These are phyloP conservation scores for Aureobasidium namibiae DNA, from an alignment of 2,329 filamentous ascomycete species.

Conservation along the genomic window DNA sequence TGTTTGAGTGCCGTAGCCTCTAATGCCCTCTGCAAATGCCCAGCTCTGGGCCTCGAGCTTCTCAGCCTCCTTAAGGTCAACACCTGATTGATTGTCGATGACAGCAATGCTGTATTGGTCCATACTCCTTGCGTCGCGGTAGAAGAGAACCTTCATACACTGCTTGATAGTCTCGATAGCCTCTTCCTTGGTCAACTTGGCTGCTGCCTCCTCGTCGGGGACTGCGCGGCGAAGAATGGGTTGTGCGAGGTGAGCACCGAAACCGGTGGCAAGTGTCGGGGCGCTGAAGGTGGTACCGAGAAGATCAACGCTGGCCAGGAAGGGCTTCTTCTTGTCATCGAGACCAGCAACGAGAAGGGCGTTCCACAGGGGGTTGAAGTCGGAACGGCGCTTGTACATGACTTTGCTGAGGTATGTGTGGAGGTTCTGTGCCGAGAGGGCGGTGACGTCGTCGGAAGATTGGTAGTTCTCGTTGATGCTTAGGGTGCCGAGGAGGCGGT, in stretches of 20 bases:
- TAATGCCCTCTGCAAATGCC: slow-evolving; percentile 93
- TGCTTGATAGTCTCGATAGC: slow-evolving; percentile 77
- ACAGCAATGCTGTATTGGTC: slow-evolving; percentile 88
- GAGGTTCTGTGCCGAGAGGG: slow-evolving; percentile 82
- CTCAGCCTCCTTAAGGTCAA: slow-evolving; percentile 75
- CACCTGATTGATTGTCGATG: slow-evolving; percentile 71
- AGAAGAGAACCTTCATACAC: slow-evolving; percentile 98
- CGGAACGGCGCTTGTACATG: slow-evolving; percentile 86
- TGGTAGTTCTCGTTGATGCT: slow-evolving; percentile 84
- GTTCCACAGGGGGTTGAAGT: slow-evolving; percentile 98
- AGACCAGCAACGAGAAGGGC: slow-evolving; percentile 84
- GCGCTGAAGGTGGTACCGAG: slow-evolving; percentile 85
- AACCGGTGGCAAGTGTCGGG: slow-evolving; percentile 86
- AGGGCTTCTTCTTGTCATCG: slow-evolving; percentile 70
- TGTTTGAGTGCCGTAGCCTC: slow-evolving; percentile 83
- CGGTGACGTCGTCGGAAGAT: slow-evolving; percentile 26
- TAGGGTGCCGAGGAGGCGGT: slow-evolving; percentile 80
- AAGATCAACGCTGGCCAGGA: slow-evolving; percentile 85
- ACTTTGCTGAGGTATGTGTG: slow-evolving; percentile 96
- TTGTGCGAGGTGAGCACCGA: slow-evolving; percentile 85
- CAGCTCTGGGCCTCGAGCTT: slow-evolving; percentile 93
- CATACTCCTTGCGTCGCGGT: slow-evolving; percentile 87
- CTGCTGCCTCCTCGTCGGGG: slow-evolving; percentile 72
- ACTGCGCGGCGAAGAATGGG: slow-evolving; percentile 79
- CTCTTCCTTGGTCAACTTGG: slow-evolving; percentile 64